phyloP scores from a whole-genome alignment of 345 rosid genomes.

The Pugionium dolabratum region DNA sequence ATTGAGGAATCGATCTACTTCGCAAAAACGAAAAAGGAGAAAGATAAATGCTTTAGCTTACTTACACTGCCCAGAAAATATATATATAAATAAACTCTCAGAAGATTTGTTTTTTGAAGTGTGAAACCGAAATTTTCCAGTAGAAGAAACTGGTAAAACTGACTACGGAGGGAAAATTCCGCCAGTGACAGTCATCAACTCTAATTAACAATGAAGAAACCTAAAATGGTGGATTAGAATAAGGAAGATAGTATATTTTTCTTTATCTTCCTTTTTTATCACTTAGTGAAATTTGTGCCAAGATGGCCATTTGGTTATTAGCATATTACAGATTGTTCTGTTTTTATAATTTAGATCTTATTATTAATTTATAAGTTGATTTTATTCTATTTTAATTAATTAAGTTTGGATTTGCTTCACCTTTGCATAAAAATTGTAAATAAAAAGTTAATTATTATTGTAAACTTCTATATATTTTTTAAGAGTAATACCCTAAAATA shows the following conservation, averaged over 20 bases:
- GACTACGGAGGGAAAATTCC: background rate
- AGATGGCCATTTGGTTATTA: background rate
- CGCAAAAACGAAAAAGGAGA: background rate
- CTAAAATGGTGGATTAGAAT: slow-evolving; percentile 9
- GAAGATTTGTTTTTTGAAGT: background rate
- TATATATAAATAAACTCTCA: too few species aligned
- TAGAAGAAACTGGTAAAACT: slow-evolving; percentile 3
- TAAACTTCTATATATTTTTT: too few species aligned
- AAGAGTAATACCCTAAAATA: too few species aligned
- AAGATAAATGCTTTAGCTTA: slow-evolving; percentile 27
- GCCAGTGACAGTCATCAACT: slow-evolving; percentile 30
- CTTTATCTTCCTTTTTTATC: background rate
- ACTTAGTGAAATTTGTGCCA: slow-evolving; percentile 37
- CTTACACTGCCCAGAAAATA: slow-evolving; percentile 22
- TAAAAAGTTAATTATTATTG: too few species aligned
- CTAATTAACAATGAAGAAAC: background rate
- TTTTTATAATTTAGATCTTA: too few species aligned
- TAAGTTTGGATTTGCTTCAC: too few species aligned
- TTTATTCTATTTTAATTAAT: too few species aligned
- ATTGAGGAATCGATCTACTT: slow-evolving; percentile 28
- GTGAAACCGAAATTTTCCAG: slow-evolving; percentile 21
- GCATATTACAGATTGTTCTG: too few species aligned
- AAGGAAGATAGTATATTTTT: background rate
- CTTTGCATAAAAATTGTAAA: too few species aligned
- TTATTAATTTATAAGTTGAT: too few species aligned